These are phyloP conservation scores for Phialocephala subalpina DNA, from an alignment of 2,329 filamentous ascomycete species.

Conservation along the genomic window DNA sequence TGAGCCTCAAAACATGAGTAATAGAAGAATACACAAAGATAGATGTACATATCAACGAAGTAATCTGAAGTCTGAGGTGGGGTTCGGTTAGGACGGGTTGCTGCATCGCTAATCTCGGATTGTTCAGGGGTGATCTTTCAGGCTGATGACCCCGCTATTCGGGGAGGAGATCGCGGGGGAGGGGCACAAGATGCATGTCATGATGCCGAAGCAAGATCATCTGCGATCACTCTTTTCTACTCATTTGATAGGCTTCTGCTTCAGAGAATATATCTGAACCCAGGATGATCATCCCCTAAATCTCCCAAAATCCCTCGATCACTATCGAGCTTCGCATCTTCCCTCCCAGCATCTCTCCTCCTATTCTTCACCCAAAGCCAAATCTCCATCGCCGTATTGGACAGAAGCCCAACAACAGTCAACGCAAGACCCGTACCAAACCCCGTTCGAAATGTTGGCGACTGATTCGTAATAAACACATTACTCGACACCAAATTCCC, in stretches of 20 bases:
- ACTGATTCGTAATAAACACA: constrained; percentile 49
- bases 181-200: not conserved
- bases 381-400: constrained; percentile 14
- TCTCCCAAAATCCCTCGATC: constrained; percentile 9
- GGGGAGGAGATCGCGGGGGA: constrained; percentile 8
- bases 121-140: not conserved
- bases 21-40: not conserved
- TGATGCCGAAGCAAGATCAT: not conserved
- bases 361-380: constrained; percentile 14
- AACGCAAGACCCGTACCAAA: constrained; percentile 47
- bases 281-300: constrained; percentile 20
- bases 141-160: constrained; percentile 7
- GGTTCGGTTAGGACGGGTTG: not conserved
- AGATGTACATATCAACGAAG: not conserved
- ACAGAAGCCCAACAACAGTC: constrained; percentile 38
- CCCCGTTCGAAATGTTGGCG: constrained; percentile 48
- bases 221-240: not conserved
- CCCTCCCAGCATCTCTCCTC: constrained; percentile 17
- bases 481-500: constrained; percentile 51
- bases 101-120: not conserved
- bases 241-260: not conserved
- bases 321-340: constrained; percentile 6
- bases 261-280: constrained; percentile 18
- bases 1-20: not conserved
- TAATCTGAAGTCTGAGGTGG: not conserved